Conservation (phyloP, 177 flowering plant species). For the Vitis hybrid region DNA sequence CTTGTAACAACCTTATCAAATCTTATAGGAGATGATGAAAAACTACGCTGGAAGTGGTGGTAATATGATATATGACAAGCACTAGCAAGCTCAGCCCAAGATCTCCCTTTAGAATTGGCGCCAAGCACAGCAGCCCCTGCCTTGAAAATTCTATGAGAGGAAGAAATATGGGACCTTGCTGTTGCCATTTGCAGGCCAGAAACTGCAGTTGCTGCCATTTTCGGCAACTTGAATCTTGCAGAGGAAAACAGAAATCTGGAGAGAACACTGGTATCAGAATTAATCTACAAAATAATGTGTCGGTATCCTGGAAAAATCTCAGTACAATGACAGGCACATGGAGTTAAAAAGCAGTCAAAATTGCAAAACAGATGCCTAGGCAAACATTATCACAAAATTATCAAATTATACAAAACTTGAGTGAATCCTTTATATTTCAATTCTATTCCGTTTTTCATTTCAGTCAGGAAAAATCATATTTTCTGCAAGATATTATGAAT, state of each 20-base stretch:
- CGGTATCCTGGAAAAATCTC: neutral
- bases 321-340: neutral
- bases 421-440: too few relatives aligned
- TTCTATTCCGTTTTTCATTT: too few relatives aligned
- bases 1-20: conserved; percentile 39
- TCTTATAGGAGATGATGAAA: conserved; percentile 31
- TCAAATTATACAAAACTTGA: neutral
- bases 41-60: conserved; percentile 31
- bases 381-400: neutral
- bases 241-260: conserved; percentile 15
- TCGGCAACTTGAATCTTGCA: conserved; percentile 16
- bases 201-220: conserved; percentile 64
- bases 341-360: neutral
- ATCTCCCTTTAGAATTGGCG: conserved; percentile 16
- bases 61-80: conserved; percentile 39
- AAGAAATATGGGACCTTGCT: conserved; percentile 41
- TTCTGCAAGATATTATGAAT: too few relatives aligned
- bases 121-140: conserved; percentile 26
- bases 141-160: conserved; percentile 33
- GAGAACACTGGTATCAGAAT: neutral
- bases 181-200: conserved; percentile 60
- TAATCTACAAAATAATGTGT: neutral
- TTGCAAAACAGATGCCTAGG: neutral
- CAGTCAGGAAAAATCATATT: too few relatives aligned
- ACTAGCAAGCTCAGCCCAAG: conserved; percentile 42